Evolutionary conservation across 768 basidiomycete genomes (phyloP), one percentile per base, ranked within the genome.

Genomic region (Boletus sp.): DNA sequence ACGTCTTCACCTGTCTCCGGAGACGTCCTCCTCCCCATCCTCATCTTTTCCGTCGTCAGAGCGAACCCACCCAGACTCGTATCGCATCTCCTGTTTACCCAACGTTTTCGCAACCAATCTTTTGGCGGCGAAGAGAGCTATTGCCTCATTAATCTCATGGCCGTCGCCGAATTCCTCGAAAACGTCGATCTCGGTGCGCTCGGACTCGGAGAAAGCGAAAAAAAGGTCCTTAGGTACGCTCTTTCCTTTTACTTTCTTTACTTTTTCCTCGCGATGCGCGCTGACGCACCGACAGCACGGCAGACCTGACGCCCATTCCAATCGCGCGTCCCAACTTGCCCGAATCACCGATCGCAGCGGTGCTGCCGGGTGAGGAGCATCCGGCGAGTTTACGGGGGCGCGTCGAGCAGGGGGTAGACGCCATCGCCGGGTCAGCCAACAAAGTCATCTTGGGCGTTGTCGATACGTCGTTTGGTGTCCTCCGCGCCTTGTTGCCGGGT

Each of bases 21-120:
- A 1, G 96, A 98, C 64, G 80, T 97, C 39, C 85, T 99, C 37
- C 80, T 99, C 15, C 96, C 96, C 0, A 73, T 98, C 55, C 85
- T 98, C 69, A 99, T 98, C 45, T 97, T 88, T 65, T 84, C 93
- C 1, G 92, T 97, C 39, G 94, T 98, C 63, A 93, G 92, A 69
- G 79, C 90, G 13, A 98, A 98, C 66, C 96, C 97, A 1, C 77
- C 84, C 1, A 85, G 84, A 54, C 79, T 98, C 0, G 80, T 80
- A n/a, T 81, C 81, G 0, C 65, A 75, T 75, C 53, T 84, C 72
- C 62, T 73, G 67, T 54, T 72, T 68, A 56, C 73, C 58, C 52
- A 69, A 49, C 61, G 66, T 3, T 68, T 69, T 52, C 63, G 72
- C 19, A 71, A 73, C 37, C 64, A 64, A 35, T 39, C 55, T 2